Evolutionary conservation across 2,329 filamentous ascomycete genomes (phyloP).

Genomic region (Fusarium algeriense): DNA sequence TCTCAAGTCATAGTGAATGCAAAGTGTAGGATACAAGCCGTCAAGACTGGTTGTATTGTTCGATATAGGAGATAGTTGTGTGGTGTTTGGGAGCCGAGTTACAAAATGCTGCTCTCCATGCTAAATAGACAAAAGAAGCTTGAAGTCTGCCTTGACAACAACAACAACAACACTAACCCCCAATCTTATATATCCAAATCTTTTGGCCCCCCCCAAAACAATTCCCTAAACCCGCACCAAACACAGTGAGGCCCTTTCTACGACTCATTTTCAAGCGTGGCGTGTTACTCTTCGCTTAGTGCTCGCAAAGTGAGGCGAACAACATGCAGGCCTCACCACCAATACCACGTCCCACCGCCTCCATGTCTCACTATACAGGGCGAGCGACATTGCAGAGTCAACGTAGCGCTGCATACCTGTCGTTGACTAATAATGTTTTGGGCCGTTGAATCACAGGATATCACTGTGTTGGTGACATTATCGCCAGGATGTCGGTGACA

Average conservation of each 20-base stretch:
- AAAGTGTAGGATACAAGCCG: background rate
- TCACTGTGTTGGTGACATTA: background rate
- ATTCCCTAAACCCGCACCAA: background rate
- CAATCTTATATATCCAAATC: conserved; percentile 26
- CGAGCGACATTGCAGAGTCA: conserved; percentile 20
- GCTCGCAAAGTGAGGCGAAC: conserved; percentile 36
- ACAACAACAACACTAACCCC: background rate
- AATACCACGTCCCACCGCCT: conserved; percentile 25
- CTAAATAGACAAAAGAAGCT: background rate
- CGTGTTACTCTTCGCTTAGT: conserved; percentile 22
- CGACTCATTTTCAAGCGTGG: conserved; percentile 29
- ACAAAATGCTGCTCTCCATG: background rate
- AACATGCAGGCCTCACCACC: conserved; percentile 35
- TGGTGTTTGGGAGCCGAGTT: background rate
- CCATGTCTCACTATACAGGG: conserved; percentile 14
- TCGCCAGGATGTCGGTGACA: background rate
- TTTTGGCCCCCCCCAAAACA: conserved; percentile 1
- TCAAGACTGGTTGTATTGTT: too few relatives aligned
- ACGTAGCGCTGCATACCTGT: conserved; percentile 18
- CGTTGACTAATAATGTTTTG: background rate
- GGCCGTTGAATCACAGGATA: conserved; percentile 2
- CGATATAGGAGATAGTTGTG: background rate
- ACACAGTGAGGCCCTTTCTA: conserved; percentile 24
- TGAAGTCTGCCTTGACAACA: conserved; percentile 7
- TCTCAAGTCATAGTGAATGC: background rate